These are phyloP conservation scores for Platanthera zijinensis DNA, from an alignment of 106 monocot species.

Conservation along the genomic window DNA sequence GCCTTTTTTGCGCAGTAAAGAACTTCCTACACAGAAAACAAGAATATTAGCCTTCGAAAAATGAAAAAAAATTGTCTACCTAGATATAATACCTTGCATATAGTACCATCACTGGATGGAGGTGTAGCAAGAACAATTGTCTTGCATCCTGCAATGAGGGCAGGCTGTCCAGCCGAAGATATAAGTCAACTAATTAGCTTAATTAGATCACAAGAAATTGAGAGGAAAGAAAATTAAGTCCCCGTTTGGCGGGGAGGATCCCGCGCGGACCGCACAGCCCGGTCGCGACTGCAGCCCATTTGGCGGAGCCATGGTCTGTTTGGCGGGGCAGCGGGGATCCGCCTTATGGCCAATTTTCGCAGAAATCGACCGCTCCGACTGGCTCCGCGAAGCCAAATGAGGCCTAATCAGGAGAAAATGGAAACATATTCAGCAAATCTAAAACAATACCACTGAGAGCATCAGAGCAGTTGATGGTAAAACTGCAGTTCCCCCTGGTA, in stretches of 20 bases:
- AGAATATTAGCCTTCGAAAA: neutral
- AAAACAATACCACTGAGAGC: slow-evolving; percentile 75
- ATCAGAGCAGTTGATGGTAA: slow-evolving; percentile 97
- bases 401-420: neutral
- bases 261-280: too few species aligned
- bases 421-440: neutral
- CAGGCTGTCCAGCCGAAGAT: slow-evolving; percentile 52
- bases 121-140: slow-evolving; percentile 96
- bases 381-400: too few species aligned
- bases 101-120: slow-evolving; percentile 69
- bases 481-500: slow-evolving; percentile 96
- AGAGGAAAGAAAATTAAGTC: too few species aligned
- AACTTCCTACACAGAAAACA: slow-evolving; percentile 57
- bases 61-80: neutral
- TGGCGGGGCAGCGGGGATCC: too few species aligned
- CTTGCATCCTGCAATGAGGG: slow-evolving; percentile 95
- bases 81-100: slow-evolving; percentile 67
- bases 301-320: too few species aligned
- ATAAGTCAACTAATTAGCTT: slow-evolving; percentile 10
- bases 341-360: too few species aligned
- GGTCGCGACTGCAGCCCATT: too few species aligned
- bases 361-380: too few species aligned
- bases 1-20: slow-evolving; percentile 96
- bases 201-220: neutral
- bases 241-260: too few species aligned